These are phyloP conservation scores for Hymenoscyphus occultus DNA, from an alignment of 2,329 filamentous ascomycete genomes.

Conservation along the genomic window DNA sequence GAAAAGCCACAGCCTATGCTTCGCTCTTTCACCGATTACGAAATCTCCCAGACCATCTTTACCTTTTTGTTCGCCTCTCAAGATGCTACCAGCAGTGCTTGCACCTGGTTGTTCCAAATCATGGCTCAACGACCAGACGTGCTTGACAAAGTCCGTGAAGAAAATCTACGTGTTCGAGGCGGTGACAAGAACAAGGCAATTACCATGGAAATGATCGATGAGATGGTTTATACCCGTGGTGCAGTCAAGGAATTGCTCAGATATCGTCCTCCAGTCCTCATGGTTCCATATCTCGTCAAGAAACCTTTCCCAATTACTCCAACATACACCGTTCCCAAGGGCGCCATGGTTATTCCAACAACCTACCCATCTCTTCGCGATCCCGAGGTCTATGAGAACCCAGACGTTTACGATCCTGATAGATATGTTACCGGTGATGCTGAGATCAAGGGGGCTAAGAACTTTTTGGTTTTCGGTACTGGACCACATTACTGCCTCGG, in stretches of 20 bases:
- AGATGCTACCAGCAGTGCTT: conserved; percentile 91
- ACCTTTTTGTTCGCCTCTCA: conserved; percentile 97
- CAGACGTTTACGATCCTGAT: conserved; percentile 85
- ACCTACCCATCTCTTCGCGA: conserved; percentile 90
- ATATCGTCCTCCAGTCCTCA: conserved; percentile 92
- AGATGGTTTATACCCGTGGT: conserved; percentile 84
- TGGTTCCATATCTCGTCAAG: conserved; percentile 95
- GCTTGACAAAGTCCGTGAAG: conserved; percentile 83
- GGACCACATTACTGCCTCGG: conserved; percentile 96
- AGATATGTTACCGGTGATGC: conserved; percentile 89
- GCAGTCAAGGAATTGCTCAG: conserved; percentile 89
- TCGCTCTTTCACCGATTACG: conserved; percentile 83
- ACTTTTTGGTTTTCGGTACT: conserved; percentile 93
- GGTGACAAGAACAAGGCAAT: conserved; percentile 70
- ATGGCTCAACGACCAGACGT: conserved; percentile 92
- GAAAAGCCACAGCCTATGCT: conserved; percentile 82
- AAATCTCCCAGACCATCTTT: conserved; percentile 91
- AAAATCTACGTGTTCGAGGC: conserved; percentile 75
- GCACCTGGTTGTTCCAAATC: conserved; percentile 93
- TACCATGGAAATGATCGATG: conserved; percentile 82
- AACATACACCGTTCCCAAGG: conserved; percentile 88
- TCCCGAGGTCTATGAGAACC: conserved; percentile 85
- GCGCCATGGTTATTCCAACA: conserved; percentile 91
- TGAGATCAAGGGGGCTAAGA: conserved; percentile 77
- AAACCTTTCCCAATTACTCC: conserved; percentile 90